These are phyloP conservation scores for Naegleria gruberi DNA, from an alignment of 208 protist species.

Conservation along the genomic window DNA sequence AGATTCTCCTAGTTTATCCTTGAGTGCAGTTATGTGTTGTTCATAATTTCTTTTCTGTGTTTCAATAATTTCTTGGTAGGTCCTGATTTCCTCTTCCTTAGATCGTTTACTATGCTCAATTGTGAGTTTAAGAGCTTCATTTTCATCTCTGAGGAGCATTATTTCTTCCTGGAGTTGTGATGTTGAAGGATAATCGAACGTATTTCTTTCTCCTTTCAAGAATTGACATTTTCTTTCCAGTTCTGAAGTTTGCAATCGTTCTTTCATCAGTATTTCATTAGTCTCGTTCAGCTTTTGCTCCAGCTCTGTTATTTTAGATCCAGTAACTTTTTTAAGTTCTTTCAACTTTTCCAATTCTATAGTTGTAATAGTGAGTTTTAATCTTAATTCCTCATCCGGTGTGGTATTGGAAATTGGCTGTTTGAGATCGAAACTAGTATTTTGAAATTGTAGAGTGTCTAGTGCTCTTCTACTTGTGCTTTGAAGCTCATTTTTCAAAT, in stretches of 20 bases:
- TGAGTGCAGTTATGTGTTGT: not conserved
- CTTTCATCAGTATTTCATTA: not conserved
- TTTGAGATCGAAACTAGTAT: not conserved
- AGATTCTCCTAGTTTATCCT: not conserved
- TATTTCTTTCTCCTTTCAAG: not conserved
- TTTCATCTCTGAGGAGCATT: not conserved
- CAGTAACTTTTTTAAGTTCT: not conserved
- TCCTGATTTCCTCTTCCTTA: not conserved
- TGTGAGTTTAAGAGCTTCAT: not conserved
- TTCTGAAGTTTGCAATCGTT: not conserved
- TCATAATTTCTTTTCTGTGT: not conserved
- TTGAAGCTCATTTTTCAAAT: not conserved
- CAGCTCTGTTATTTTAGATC: not conserved
- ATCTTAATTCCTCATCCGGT: not conserved
- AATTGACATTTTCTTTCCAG: not conserved
- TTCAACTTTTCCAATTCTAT: not conserved
- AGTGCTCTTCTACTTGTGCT: not conserved
- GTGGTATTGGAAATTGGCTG: not conserved
- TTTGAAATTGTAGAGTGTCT: not conserved
- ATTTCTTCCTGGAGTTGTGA: not conserved
- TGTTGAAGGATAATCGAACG: not conserved
- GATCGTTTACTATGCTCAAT: not conserved
- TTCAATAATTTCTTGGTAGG: not conserved
- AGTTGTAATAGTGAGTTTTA: not conserved
- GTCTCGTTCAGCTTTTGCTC: not conserved